Conservation (phyloP, 306 rosid genomes). For the Acacia crassicarpa region DNA sequence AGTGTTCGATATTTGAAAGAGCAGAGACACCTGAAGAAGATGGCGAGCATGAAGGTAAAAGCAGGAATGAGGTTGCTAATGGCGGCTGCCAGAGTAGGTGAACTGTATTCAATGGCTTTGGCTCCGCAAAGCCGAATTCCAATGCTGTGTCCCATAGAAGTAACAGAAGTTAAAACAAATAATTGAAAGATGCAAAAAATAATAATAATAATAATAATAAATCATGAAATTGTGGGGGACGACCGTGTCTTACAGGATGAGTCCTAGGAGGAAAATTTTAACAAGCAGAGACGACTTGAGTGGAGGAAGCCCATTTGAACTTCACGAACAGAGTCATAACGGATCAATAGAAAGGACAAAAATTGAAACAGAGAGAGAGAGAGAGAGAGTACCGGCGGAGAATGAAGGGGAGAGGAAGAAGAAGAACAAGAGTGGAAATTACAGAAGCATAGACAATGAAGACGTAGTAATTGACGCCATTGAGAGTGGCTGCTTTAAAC, state of each 20-base stretch:
- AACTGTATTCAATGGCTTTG: conserved; percentile 45
- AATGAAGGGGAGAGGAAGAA: conserved; percentile 52
- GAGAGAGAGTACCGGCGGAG: conserved; percentile 42
- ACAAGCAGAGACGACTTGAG: conserved; percentile 36
- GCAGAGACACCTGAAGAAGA: conserved; percentile 41
- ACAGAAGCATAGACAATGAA: conserved; percentile 50
- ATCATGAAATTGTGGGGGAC: background rate
- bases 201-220: too few relatives aligned
- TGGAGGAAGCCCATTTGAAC: conserved; percentile 51
- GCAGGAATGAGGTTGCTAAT: conserved; percentile 46
- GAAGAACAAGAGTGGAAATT: conserved; percentile 42
- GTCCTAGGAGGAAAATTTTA: conserved; percentile 43
- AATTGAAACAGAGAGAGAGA: background rate
- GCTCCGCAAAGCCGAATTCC: conserved; percentile 23
- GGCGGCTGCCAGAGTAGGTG: conserved; percentile 48
- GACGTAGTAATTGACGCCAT: conserved; percentile 55
- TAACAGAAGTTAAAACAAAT: background rate
- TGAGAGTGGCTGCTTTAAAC: conserved; percentile 57
- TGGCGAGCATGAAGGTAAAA: conserved; percentile 45
- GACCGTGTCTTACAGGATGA: conserved; percentile 44
- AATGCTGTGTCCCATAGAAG: conserved; percentile 34
- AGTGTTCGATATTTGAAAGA: background rate
- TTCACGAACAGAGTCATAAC: conserved; percentile 1
- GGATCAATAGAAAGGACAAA: background rate
- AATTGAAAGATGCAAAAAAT: background rate